phyloP scores from a whole-genome alignment of 345 rosid genomes.

The Salix koriyanagi region DNA sequence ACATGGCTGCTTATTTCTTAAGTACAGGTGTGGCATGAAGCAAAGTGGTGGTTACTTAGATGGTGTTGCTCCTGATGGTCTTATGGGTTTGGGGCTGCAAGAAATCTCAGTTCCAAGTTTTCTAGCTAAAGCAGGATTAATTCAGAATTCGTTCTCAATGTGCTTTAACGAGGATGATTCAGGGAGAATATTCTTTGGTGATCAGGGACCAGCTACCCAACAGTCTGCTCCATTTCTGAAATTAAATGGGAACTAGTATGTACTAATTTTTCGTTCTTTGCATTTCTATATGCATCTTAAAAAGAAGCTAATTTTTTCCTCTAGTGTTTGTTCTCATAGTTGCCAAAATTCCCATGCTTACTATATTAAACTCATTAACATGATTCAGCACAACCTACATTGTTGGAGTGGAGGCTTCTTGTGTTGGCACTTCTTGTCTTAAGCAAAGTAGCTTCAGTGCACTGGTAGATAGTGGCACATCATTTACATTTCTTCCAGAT shows the following conservation, averaged over 20 bases:
- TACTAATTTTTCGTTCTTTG: not conserved
- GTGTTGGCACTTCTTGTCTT: constrained; percentile 66
- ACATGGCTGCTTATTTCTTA: constrained; percentile 4
- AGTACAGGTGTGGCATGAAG: constrained; percentile 80
- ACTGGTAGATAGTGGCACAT: constrained; percentile 75
- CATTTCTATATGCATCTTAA: not conserved
- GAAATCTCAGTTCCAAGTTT: constrained; percentile 77
- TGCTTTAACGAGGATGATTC: constrained; percentile 79
- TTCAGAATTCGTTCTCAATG: constrained; percentile 72
- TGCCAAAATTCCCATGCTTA: constrained; percentile 7
- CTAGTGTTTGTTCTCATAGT: not conserved
- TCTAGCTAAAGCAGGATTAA: constrained; percentile 71
- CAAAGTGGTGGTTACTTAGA: constrained; percentile 75
- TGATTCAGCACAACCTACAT: constrained; percentile 50
- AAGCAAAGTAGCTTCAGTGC: constrained; percentile 53
- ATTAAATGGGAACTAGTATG: constrained; percentile 57
- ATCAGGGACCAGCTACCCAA: constrained; percentile 60
- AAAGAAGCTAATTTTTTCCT: not conserved
- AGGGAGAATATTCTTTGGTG: constrained; percentile 84
- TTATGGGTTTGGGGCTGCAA: constrained; percentile 79
- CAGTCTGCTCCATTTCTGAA: constrained; percentile 67
- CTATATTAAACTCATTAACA: constrained; percentile 4
- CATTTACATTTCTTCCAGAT: constrained; percentile 74
- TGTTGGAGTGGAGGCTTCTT: constrained; percentile 69
- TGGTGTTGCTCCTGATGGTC: constrained; percentile 88